Percentiles rank a stretch among this genome's conserved stretches.
Evolutionary conservation across 2,329 filamentous ascomycete genomes (phyloP).

Genomic region (Aspergillus versicolor): DNA sequence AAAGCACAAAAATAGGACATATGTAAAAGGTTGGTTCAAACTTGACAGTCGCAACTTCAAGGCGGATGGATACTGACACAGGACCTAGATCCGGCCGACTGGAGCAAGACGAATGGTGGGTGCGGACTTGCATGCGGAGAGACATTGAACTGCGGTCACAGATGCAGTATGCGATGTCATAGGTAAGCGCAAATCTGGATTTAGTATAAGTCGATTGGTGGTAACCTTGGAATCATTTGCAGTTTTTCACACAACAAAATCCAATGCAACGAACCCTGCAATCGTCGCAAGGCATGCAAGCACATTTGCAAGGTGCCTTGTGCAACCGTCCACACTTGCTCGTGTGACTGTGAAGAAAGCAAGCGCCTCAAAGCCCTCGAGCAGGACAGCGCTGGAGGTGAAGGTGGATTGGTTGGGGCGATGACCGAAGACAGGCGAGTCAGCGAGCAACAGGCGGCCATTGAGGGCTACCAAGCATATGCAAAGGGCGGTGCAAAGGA

Average conservation of each 20-base stretch:
- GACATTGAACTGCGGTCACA: conserved; percentile 52
- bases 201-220: not conserved
- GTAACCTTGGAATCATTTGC: conserved; percentile 4
- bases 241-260: conserved; percentile 41
- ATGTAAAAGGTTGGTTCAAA: conserved; percentile 46
- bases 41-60: not conserved
- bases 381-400: not conserved
- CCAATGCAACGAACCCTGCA: conserved; percentile 36
- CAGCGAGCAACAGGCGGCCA: not conserved
- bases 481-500: conserved; percentile 31
- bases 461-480: conserved; percentile 27
- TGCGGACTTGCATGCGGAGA: conserved; percentile 51
- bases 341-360: conserved; percentile 26
- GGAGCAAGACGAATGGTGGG: conserved; percentile 54
- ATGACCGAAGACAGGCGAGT: not conserved
- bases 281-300: conserved; percentile 35
- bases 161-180: conserved; percentile 55
- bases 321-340: conserved; percentile 26
- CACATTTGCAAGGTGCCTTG: conserved; percentile 39
- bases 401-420: not conserved
- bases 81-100: conserved; percentile 50
- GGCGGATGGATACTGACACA: conserved; percentile 7
- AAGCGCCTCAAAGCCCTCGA: not conserved
- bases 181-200: conserved; percentile 34
- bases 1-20: conserved; percentile 55